phyloP scores from a whole-genome alignment of 495 filamentous ascomycete species.

The Terfezia boudieri region DNA sequence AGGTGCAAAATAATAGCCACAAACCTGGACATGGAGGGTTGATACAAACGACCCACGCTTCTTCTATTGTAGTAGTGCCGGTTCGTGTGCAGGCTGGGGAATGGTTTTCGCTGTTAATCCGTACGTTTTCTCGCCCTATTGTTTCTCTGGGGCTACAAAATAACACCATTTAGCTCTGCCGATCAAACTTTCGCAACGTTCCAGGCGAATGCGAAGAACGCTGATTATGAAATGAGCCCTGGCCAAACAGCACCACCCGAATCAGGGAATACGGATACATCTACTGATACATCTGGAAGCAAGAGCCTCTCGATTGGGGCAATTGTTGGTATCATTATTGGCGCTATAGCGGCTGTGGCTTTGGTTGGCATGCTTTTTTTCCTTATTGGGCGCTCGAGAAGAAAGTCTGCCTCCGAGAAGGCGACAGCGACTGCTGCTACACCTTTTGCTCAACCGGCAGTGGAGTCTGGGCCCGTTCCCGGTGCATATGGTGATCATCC shows the following conservation, averaged over 20 bases:
- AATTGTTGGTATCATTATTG: slow-evolving; percentile 28
- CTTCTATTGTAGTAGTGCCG: slow-evolving; percentile 28
- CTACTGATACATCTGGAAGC: neutral
- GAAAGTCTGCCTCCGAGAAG: slow-evolving; percentile 6
- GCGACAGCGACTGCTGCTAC: slow-evolving; percentile 14
- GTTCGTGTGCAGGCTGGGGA: slow-evolving; percentile 21
- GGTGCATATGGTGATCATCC: slow-evolving; percentile 1
- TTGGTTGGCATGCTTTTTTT: slow-evolving; percentile 25
- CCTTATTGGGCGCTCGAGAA: slow-evolving; percentile 12
- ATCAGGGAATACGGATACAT: neutral
- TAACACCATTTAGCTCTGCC: neutral
- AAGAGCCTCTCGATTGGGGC: slow-evolving; percentile 21
- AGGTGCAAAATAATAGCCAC: slow-evolving; percentile 14
- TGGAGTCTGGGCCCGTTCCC: neutral
- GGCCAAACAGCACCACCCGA: slow-evolving; percentile 14
- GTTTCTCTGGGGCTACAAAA: neutral
- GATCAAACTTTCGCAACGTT: slow-evolving; percentile 11
- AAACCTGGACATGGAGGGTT: slow-evolving; percentile 23
- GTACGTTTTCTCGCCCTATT: slow-evolving; percentile 5
- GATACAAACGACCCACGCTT: slow-evolving; percentile 26
- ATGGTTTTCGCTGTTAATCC: slow-evolving; percentile 28
- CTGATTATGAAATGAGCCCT: slow-evolving; percentile 22
- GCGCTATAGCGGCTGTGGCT: slow-evolving; percentile 18
- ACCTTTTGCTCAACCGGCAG: slow-evolving; percentile 1
- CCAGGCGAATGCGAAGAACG: slow-evolving; percentile 11